phyloP scores from a whole-genome alignment of 139 green algal genomes.

The Tetradesmus lagerheimii region DNA sequence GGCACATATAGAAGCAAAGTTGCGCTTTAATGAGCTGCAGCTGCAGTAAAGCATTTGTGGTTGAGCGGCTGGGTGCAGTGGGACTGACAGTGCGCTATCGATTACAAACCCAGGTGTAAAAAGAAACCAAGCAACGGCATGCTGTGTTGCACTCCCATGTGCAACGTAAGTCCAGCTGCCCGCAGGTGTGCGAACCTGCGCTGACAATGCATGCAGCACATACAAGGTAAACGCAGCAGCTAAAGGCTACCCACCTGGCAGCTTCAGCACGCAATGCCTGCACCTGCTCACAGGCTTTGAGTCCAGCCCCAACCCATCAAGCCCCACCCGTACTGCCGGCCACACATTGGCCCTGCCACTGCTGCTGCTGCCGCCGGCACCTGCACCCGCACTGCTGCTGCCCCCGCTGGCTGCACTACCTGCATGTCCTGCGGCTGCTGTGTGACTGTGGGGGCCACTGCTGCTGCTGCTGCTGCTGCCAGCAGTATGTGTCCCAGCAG shows the following conservation, averaged over 20 bases:
- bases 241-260: conserved; percentile 64
- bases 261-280: conserved; percentile 68
- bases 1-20: background rate
- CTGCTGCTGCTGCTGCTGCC: background rate
- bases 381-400: background rate
- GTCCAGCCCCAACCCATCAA: conserved; percentile 77
- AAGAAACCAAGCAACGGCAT: too few species aligned
- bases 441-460: background rate
- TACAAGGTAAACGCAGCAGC: background rate
- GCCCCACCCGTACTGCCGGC: conserved; percentile 67
- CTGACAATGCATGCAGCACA: too few species aligned
- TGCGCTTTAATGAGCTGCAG: too few species aligned
- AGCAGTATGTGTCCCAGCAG: background rate
- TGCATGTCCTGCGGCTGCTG: conserved; percentile 27
- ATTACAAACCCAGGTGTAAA: too few species aligned
- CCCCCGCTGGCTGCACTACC: background rate
- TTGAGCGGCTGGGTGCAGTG: too few species aligned
- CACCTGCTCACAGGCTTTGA: conserved; percentile 63
- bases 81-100: too few species aligned
- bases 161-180: too few species aligned
- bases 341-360: conserved; percentile 51
- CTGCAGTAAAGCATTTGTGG: too few species aligned
- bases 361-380: background rate
- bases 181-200: too few species aligned
- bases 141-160: too few species aligned